These are phyloP conservation scores for Antitrichia curtipendula DNA, from an alignment of 225 moss, liverwort and hornwort genomes.

Conservation along the genomic window DNA sequence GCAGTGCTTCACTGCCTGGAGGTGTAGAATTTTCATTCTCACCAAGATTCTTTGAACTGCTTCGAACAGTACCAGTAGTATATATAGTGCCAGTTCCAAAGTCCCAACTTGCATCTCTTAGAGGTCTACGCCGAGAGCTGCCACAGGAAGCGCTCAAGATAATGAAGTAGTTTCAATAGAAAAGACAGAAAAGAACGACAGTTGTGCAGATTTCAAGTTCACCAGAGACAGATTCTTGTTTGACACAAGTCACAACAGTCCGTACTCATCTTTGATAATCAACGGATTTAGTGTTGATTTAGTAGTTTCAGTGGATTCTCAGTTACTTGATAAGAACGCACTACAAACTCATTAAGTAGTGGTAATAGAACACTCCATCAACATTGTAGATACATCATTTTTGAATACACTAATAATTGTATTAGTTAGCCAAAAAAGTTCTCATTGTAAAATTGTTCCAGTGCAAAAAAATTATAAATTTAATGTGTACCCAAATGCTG, in stretches of 20 bases:
- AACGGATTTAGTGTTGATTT: neutral
- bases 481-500: neutral
- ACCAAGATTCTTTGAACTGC: conserved; percentile 43
- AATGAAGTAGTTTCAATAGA: neutral
- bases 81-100: conserved; percentile 68
- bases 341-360: neutral
- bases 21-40: conserved; percentile 11
- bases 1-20: conserved; percentile 47
- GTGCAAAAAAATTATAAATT: neutral
- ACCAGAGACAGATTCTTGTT: neutral
- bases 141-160: neutral
- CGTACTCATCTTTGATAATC: no score
- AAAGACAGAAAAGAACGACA: neutral
- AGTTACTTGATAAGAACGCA: neutral
- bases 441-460: neutral
- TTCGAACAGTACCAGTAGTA: conserved; percentile 74
- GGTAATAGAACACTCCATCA: neutral
- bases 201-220: neutral
- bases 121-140: conserved; percentile 53
- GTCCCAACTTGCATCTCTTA: conserved; percentile 92
- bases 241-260: neutral
- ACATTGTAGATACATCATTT: neutral
- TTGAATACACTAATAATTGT: neutral
- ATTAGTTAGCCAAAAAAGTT: no score
- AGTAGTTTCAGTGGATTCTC: neutral